Base-by-base conservation (phyloP, 805 yeast species). In the Scheffersomyces lignosus region DNA sequence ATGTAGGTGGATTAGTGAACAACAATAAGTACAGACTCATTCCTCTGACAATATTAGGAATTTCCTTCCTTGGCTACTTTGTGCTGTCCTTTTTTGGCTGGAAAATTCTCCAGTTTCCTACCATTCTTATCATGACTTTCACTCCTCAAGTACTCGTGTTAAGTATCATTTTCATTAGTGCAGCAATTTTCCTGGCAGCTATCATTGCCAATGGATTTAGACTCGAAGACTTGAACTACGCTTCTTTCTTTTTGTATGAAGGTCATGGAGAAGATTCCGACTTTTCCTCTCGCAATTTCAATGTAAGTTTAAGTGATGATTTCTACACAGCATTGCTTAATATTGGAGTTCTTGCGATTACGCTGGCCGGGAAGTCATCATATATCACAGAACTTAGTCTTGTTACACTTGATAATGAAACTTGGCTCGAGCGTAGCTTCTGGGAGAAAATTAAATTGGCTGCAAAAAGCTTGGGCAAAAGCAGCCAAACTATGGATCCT, bases 291-390 rank as follows among this genome's bases (percentile, higher is more conserved):
- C 30, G 36, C 43, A 45, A 67, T 52, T 56, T 66, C 45, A 62
- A 71, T 58, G 36, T 76, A 51, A 38, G 59, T 51, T 45, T 74
- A 38, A 53, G 68, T 22, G 88, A 83, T 49, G 90, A 84, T 58
- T 85, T 84, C 52, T 78, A 80, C 52, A 72, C 84, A 1, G 77
- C 81, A 0, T 58, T 80, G 36, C 65, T 77, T 46, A 78, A 78
- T 49, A 57, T 80, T 33, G 88, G 87, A 0, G 65, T 77, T 38
- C 65, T 83, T 31, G 78, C 85, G 12, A 71, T 83, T 27, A 77
- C 81, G n/a, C 79, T 83, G 35, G 81, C 86, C 0, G 81, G 85
- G 2, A 75, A 73, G 38, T 77, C 81, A 20, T 79, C 84, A 44
- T 84, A 81, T 54, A 72, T 81, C 27, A 72, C 77, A 33, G 88